Evolutionary conservation across 768 basidiomycete genomes (phyloP), one percentile per base, ranked within the genome.

Genomic region (Lactifluus hygrophoroides): DNA sequence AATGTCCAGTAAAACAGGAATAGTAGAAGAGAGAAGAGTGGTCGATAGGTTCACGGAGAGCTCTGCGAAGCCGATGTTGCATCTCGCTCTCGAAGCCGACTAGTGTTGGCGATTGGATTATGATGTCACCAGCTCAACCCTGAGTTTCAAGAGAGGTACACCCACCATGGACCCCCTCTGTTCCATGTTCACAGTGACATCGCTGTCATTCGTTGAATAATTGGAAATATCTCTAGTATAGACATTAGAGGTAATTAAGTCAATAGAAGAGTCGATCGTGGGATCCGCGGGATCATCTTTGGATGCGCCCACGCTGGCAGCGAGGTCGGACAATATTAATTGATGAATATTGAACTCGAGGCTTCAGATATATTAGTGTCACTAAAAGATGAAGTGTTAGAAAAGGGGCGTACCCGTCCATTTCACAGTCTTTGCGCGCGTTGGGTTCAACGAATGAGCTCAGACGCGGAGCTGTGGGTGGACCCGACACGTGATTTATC

Each of bases 41-140:
- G 82, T 74, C 0, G 85, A 76, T 60, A 85, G 79, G 66, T 84
- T 84, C 54, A 83, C 71, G 17, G 88, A 80, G 52, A 91, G 76
- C 66, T 91, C 84, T 37, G 86, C 89, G 63, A 91, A 93, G 2
- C 89, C 88, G 60, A 90, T 86, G 62, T 87, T 88, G 71, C 85
- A 88, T 63, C 89, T 87, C 14, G 84, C 81, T 54, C 82, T 76
- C 3, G 86, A 85, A 11, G 82, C 80, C 19, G 86, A 73, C 90
- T 93, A 17, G 19, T 21, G 6, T 10, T 2, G 13, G 49, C 16
- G 16, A 25, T 54, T 58, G 5, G 28, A 42, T 17, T 51, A 48
- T 25, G 28, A 61, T 56, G 34, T 50, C 13, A 8, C 27, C 8
- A 19, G 16, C 25, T 43, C 42, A 14, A 60, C 46, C 7, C 14